Evolutionary conservation across 2,329 filamentous ascomycete genomes (phyloP), one percentile per base, ranked within the genome.

Genomic region (Beauveria sp.): DNA sequence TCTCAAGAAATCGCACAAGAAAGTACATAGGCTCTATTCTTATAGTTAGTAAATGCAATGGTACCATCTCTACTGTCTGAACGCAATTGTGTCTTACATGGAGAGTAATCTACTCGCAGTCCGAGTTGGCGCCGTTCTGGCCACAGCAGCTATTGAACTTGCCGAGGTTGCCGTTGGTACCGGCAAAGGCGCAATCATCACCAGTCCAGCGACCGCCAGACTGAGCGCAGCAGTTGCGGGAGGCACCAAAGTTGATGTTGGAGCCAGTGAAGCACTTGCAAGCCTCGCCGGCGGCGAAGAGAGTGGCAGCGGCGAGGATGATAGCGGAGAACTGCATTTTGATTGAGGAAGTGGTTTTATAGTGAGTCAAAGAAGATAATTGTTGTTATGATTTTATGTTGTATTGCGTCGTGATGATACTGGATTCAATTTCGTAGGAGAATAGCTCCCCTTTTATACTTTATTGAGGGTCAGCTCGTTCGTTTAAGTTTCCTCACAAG

Each of bases 241-340:
- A 55, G 18, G 20, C 53, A 30, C 53, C 53, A 55, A 55, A 55
- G 16, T 55, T 26, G 53, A 55, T 55, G 38, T 45, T 55, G 53
- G 38, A n/a, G 14, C 53, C 53, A 8, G 22, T 45, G 22, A 43
- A 55, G 53, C 53, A 55, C 53, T 55, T 55, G 53, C 53, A 55
- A 14, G 53, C 53, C 24, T 55, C 53, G 53, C 53, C 53, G 40
- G 40, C 40, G 18, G 53, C 53, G 24, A 55, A 43, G 16, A 30
- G 40, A 28, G 53, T 30, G 53, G 53, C 53, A 22, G 40, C 40
- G 3, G 53, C 38, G 18, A 55, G 10, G 40, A 55, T 45, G 53
- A 45, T 40, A 24, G 40, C 3, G 16, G 38, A 28, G 53, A 55
- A 45, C 24, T 55, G 5, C 53, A 55, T 55, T 12, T 30, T 55